Conservation (phyloP, 352 stramenopile genomes). For the Globisporangium irregulare region DNA sequence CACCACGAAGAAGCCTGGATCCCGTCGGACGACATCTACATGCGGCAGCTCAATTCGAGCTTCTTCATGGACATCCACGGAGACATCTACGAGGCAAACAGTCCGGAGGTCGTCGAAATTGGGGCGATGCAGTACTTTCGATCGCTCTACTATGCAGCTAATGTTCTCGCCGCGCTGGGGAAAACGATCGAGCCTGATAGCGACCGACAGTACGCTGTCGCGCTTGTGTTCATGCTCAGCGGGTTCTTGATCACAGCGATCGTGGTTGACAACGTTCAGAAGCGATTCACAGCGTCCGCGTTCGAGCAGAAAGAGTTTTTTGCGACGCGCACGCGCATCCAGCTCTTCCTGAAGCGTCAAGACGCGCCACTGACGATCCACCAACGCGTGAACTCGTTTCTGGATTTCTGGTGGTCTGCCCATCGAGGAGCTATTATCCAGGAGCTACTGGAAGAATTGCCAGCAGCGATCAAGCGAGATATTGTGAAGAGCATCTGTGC, state of each 20-base stretch:
- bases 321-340: conserved; percentile 44
- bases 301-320: conserved; percentile 74
- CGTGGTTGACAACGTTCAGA: conserved; percentile 70
- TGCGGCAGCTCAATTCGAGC: conserved; percentile 32
- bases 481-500: conserved; percentile 58
- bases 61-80: conserved; percentile 31
- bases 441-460: conserved; percentile 53
- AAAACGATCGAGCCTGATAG: conserved; percentile 46
- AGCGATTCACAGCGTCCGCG: conserved; percentile 60
- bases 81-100: conserved; percentile 17
- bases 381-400: conserved; percentile 56
- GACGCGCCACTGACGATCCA: conserved; percentile 50
- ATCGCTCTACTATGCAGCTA: conserved; percentile 55
- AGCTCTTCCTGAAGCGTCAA: conserved; percentile 63
- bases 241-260: conserved; percentile 64
- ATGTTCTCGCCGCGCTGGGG: conserved; percentile 44
- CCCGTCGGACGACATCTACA: conserved; percentile 39
- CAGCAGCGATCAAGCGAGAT: conserved; percentile 48
- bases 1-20: conserved; percentile 40
- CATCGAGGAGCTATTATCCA: conserved; percentile 63
- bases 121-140: conserved; percentile 51
- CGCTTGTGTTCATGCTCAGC: conserved; percentile 63
- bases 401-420: conserved; percentile 70
- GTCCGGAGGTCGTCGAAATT: conserved; percentile 27
- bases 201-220: conserved; percentile 42